A percentile compares a stretch with the other conserved stretches of the same genome.
phyloP scores from a whole-genome alignment of 139 green algal genomes.

The Chlamydomonas sphaeroides region DNA sequence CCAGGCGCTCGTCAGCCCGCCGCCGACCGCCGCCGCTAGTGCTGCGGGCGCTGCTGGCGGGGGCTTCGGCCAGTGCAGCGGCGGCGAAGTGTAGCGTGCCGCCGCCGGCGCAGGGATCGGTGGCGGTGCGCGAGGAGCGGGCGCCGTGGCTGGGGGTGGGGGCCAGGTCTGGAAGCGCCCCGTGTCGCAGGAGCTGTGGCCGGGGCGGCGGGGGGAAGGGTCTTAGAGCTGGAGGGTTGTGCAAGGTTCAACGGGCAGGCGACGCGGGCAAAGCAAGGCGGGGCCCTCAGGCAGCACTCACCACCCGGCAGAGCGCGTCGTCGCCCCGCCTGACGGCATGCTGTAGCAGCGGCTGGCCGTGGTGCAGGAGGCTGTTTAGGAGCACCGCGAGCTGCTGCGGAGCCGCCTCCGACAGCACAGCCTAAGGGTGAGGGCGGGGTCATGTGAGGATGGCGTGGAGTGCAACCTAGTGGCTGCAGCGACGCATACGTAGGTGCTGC shows the following conservation, averaged over 20 bases:
- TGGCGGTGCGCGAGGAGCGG: background rate
- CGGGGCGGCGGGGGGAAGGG: background rate
- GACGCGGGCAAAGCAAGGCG: too few species aligned
- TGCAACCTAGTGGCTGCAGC: too few species aligned
- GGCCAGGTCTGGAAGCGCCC: background rate
- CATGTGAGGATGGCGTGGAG: background rate
- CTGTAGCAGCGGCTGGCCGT: background rate
- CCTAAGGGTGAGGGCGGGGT: too few species aligned
- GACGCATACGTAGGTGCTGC: too few species aligned
- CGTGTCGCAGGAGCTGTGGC: background rate
- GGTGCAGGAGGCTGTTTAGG: constrained; percentile 9
- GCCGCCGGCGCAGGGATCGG: background rate
- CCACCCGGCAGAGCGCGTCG: constrained; percentile 1
- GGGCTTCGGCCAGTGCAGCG: background rate
- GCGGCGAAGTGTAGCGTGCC: too few species aligned
- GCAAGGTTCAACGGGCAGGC: too few species aligned
- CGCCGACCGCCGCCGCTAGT: background rate
- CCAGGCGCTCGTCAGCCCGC: background rate
- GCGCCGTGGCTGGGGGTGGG: background rate
- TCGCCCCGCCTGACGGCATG: background rate
- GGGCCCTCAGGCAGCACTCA: background rate
- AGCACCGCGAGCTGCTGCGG: background rate
- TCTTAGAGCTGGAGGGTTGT: background rate
- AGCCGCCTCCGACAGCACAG: background rate
- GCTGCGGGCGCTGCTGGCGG: background rate